Evolutionary conservation across 2,329 filamentous ascomycete genomes (phyloP), one percentile per base, ranked within the genome.

Genomic region (Moelleriella libera): DNA sequence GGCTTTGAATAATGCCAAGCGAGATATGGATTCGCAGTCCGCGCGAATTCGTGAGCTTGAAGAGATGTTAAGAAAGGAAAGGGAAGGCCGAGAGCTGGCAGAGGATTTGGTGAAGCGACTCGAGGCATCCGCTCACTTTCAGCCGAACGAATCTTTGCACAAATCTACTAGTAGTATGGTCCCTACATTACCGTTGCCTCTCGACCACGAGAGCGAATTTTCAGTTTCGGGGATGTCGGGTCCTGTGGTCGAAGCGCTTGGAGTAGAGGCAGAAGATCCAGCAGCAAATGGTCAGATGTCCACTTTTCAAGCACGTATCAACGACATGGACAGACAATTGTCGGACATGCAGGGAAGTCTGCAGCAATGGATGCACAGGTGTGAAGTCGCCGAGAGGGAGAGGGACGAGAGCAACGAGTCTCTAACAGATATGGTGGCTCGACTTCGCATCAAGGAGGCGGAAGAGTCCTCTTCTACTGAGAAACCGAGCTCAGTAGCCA

Each of bases 371-470:
- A 83, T 83, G 57, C 70, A 77, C 48, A 80, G 87, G 31, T 88
- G 88, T 7, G 85, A 95, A 62, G 75, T 70, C 49, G 89, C 88
- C 4, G 90, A 97, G 61, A 69, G 76, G 7, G 88, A 95, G 56
- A 78, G 83, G 43, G 79, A 83, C 47, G 72, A 78, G 41, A 79
- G 82, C 47, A 80, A 83, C 47, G 82, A 84, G 62, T 83, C 83
- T 1, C 67, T 98, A 43, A 82, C 85, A 1, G 86, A 95, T 60
- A 92, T 97, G 87, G 82, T 96, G 10, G 73, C 86, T 55, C 82
- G 83, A 54, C 83, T 96, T 48, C 79, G 88, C 47, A 74, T 88
- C 55, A 79, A 81, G 55, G 77, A 76, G 53, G 72, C 69, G 31
- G 67, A 60, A 52, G 68, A 66, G 54, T 66, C 64, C 32, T 68